Percentiles rank a stretch among this genome's conserved stretches.
phyloP scores from a whole-genome alignment of 495 filamentous ascomycete genomes.

The Aspergillus affinis region DNA sequence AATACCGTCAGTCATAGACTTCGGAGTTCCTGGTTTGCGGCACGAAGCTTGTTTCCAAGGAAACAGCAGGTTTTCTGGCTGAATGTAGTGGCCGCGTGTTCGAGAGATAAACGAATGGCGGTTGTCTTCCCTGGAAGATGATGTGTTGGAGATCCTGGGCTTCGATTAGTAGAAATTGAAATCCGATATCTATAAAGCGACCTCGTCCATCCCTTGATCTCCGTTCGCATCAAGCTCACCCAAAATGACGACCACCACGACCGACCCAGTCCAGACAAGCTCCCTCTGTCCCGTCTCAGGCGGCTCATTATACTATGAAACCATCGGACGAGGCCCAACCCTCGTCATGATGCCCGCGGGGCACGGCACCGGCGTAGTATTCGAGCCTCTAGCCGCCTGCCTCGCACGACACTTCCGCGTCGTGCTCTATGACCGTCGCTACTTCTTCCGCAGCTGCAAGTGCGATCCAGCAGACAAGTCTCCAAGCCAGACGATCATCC shows the following conservation, averaged over 20 bases:
- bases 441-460: slow-evolving; percentile 7
- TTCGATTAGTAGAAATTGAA: no score
- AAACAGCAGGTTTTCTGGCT: no score
- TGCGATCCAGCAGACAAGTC: neutral
- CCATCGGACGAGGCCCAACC: slow-evolving; percentile 7
- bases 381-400: slow-evolving; percentile 3
- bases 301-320: slow-evolving; percentile 13
- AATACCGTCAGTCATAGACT: no score
- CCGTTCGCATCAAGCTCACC: no score
- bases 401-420: slow-evolving; percentile 10
- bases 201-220: no score
- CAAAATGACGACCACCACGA: neutral
- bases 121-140: no score
- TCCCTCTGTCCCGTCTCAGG: neutral
- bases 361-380: slow-evolving; percentile 8
- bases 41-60: no score
- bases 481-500: neutral
- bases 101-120: no score
- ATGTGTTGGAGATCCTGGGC: neutral
- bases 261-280: neutral
- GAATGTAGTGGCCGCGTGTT: no score
- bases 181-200: no score
- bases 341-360: slow-evolving; percentile 11
- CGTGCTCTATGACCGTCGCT: slow-evolving; percentile 14
- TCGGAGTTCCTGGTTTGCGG: no score